Evolutionary conservation across 139 green algal species (phyloP).

Genomic region (Micromonas commoda): DNA sequence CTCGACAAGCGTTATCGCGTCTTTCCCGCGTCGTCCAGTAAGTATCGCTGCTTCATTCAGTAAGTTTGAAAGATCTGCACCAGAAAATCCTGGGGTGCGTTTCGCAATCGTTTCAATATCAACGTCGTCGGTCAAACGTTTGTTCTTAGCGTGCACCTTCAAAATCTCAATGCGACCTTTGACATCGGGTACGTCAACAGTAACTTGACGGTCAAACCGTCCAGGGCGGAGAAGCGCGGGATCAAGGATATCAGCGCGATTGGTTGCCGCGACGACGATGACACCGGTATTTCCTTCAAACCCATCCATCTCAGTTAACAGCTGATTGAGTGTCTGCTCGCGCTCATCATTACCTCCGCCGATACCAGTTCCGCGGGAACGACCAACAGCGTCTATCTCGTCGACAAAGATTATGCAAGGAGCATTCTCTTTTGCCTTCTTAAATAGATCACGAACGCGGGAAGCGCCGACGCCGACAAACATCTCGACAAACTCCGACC

Average conservation of each 20-base stretch:
- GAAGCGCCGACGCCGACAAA: slow-evolving; percentile 96
- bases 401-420: slow-evolving; percentile 99
- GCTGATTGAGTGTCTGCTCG: slow-evolving; percentile 80
- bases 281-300: slow-evolving; percentile 99
- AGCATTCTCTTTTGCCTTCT: slow-evolving; percentile 98
- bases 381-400: slow-evolving; percentile 97
- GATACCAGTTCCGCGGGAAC: slow-evolving; percentile 85
- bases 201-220: slow-evolving; percentile 90
- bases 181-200: slow-evolving; percentile 92
- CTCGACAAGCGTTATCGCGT: slow-evolving; percentile 69
- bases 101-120: slow-evolving; percentile 90
- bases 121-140: slow-evolving; percentile 88
- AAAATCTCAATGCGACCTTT: slow-evolving; percentile 92
- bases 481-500: slow-evolving; percentile 98
- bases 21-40: slow-evolving; percentile 75
- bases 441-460: slow-evolving; percentile 94
- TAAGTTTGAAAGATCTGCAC: slow-evolving; percentile 96
- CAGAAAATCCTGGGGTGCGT: slow-evolving; percentile 86
- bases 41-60: slow-evolving; percentile 99
- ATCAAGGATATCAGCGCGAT: slow-evolving; percentile 96
- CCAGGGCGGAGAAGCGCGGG: slow-evolving; percentile 91
- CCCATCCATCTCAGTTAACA: slow-evolving; percentile 88
- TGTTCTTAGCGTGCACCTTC: slow-evolving; percentile 89
- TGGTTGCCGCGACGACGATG: slow-evolving; percentile 96
- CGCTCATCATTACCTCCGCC: slow-evolving; percentile 95